phyloP scores from a whole-genome alignment of 768 basidiomycete genomes.

The Melanogaster broomeanus region DNA sequence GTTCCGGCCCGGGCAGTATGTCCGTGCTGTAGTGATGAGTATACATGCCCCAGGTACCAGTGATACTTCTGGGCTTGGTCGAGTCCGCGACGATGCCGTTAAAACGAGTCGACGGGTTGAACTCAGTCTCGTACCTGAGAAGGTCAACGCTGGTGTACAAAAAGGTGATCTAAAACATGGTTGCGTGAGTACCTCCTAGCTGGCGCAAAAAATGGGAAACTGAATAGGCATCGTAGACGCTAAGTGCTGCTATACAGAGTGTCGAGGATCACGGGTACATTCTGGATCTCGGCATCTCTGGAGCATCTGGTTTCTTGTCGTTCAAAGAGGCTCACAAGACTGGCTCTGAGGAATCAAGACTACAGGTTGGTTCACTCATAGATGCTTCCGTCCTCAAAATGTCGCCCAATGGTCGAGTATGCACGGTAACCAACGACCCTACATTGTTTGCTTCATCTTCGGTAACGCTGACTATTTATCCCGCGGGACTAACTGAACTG shows the following conservation, averaged over 20 bases:
- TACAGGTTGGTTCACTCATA: constrained; percentile 69
- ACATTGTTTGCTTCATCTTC: constrained; percentile 49
- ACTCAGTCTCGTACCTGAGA: constrained; percentile 78
- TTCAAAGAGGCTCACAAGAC: constrained; percentile 66
- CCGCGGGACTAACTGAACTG: constrained; percentile 1
- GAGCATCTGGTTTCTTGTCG: constrained; percentile 81
- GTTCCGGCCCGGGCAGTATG: constrained; percentile 84
- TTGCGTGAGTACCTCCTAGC: constrained; percentile 55
- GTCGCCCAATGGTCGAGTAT: constrained; percentile 77
- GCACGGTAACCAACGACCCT: constrained; percentile 63
- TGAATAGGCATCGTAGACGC: constrained; percentile 46
- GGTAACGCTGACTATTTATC: constrained; percentile 42
- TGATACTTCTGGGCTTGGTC: constrained; percentile 56
- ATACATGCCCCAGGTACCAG: constrained; percentile 69
- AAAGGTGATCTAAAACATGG: constrained; percentile 76
- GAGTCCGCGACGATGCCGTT: constrained; percentile 64
- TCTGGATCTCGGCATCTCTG: constrained; percentile 79
- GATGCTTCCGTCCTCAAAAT: constrained; percentile 66
- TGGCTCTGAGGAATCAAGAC: constrained; percentile 27
- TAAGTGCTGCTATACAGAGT: constrained; percentile 77
- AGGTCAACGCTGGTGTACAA: constrained; percentile 78
- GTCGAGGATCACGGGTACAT: constrained; percentile 95
- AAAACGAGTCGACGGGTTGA: constrained; percentile 80
- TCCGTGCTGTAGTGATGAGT: constrained; percentile 73
- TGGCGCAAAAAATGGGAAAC: not conserved